phyloP scores from a whole-genome alignment of 2,329 filamentous ascomycete species.

The Apiospora saccharicola region DNA sequence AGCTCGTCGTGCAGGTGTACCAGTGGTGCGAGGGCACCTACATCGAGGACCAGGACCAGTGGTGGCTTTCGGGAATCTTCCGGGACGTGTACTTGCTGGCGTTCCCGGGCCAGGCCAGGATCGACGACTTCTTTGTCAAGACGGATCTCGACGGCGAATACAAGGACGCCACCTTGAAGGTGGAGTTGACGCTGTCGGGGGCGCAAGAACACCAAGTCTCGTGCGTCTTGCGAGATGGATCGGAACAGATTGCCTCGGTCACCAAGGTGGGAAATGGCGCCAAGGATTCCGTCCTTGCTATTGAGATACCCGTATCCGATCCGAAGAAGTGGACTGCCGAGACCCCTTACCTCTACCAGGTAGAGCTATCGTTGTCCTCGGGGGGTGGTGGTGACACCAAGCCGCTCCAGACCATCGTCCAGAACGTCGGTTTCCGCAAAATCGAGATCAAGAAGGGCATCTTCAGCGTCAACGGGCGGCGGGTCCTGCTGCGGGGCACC shows the following conservation, averaged over 20 bases:
- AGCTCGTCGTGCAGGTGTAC: constrained; percentile 70
- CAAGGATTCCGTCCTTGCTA: neutral
- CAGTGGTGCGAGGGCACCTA: constrained; percentile 75
- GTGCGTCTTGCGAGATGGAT: constrained; percentile 23
- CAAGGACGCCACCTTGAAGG: constrained; percentile 55
- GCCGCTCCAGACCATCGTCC: constrained; percentile 51
- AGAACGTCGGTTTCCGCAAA: constrained; percentile 69
- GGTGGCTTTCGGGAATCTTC: constrained; percentile 73
- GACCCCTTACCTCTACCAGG: constrained; percentile 66
- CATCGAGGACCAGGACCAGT: constrained; percentile 75
- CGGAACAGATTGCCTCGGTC: constrained; percentile 1
- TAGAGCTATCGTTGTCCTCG: constrained; percentile 51
- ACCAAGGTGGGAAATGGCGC: neutral
- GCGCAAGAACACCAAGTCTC: constrained; percentile 3
- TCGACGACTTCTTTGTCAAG: constrained; percentile 66
- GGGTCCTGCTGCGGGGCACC: constrained; percentile 68
- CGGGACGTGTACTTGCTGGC: constrained; percentile 69
- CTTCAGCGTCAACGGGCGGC: constrained; percentile 68
- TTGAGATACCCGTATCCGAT: constrained; percentile 53
- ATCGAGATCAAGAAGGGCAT: constrained; percentile 68
- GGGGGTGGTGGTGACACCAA: constrained; percentile 23
- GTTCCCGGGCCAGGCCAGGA: constrained; percentile 57
- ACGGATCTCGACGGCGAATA: constrained; percentile 61
- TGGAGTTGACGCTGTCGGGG: constrained; percentile 46
- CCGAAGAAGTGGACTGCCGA: constrained; percentile 75